phyloP scores from a whole-genome alignment of 345 rosid species.

The Pistacia integerrima region DNA sequence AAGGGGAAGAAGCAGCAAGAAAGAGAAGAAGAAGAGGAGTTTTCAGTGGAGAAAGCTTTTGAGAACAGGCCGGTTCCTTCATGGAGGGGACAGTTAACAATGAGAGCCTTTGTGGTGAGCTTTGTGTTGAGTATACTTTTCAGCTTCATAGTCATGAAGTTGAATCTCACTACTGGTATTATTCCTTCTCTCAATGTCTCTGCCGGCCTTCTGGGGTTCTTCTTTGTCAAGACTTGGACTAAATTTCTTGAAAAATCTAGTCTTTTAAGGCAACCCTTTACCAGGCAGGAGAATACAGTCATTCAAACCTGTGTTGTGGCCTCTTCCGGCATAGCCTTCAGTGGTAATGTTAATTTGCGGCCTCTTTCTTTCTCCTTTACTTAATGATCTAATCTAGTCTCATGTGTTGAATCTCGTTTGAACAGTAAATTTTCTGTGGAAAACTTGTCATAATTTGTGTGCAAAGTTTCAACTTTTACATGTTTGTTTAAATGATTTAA shows the following conservation, averaged over 20 bases:
- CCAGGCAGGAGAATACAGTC: slow-evolving; percentile 78
- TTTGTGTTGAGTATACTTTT: slow-evolving; percentile 56
- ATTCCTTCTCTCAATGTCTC: slow-evolving; percentile 76
- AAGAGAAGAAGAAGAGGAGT: slow-evolving; percentile 21
- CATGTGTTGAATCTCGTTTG: not conserved
- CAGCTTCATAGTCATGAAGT: slow-evolving; percentile 72
- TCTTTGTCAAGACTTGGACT: slow-evolving; percentile 71
- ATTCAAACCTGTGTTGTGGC: slow-evolving; percentile 85
- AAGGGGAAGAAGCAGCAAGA: slow-evolving; percentile 6
- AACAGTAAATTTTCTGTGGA: not conserved
- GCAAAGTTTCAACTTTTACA: not conserved
- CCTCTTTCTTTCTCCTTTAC: slow-evolving; percentile 12
- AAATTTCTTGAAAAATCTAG: slow-evolving; percentile 46
- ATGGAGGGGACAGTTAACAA: slow-evolving; percentile 65
- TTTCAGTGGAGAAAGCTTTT: slow-evolving; percentile 56
- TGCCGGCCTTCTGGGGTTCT: slow-evolving; percentile 74
- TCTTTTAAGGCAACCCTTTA: slow-evolving; percentile 54
- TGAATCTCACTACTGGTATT: slow-evolving; percentile 71
- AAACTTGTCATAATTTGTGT: not conserved
- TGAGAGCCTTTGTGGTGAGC: slow-evolving; percentile 67
- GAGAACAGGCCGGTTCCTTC: slow-evolving; percentile 52
- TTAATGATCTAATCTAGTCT: not conserved
- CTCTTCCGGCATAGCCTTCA: slow-evolving; percentile 76
- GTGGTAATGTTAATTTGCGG: slow-evolving; percentile 41
- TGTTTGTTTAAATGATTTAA: not conserved